These are phyloP conservation scores for Anisodus acutangulus DNA, from an alignment of 257 asterid species.

Conservation along the genomic window DNA sequence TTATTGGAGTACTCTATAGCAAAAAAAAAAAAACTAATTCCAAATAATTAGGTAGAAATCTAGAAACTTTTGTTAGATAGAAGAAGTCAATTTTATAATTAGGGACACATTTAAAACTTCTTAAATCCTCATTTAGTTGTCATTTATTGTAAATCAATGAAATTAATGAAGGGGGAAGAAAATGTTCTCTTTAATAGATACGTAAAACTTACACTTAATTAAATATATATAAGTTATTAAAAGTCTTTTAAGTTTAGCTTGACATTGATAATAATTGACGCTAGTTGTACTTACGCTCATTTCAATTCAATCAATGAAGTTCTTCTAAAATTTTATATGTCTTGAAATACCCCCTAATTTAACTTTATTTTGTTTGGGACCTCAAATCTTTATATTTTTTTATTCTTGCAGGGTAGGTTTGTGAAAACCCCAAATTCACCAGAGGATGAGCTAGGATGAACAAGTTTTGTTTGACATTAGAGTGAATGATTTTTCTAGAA, in stretches of 20 bases:
- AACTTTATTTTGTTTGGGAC: neutral
- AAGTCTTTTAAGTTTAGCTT: neutral
- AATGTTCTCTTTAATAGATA: neutral
- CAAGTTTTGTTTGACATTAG: too few relatives aligned
- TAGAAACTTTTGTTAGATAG: neutral
- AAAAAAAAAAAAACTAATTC: neutral
- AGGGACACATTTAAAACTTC: neutral
- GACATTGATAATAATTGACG: too few relatives aligned
- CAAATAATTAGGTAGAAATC: neutral
- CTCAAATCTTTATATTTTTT: neutral
- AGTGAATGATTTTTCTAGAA: neutral
- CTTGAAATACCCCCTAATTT: too few relatives aligned
- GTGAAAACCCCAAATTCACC: slow-evolving; percentile 25
- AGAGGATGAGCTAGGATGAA: slow-evolving; percentile 22
- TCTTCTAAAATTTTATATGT: neutral
- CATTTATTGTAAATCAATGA: neutral
- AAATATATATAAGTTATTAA: neutral
- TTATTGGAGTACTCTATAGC: neutral
- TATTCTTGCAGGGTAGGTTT: slow-evolving; percentile 25
- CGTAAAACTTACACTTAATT: neutral
- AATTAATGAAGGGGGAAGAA: neutral
- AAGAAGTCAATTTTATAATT: neutral
- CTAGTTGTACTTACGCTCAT: neutral
- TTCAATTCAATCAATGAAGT: neutral
- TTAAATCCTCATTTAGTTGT: neutral